These are phyloP conservation scores for Oropetium thomaeum DNA, from an alignment of 176 grass and related monocot genomes.

Conservation along the genomic window DNA sequence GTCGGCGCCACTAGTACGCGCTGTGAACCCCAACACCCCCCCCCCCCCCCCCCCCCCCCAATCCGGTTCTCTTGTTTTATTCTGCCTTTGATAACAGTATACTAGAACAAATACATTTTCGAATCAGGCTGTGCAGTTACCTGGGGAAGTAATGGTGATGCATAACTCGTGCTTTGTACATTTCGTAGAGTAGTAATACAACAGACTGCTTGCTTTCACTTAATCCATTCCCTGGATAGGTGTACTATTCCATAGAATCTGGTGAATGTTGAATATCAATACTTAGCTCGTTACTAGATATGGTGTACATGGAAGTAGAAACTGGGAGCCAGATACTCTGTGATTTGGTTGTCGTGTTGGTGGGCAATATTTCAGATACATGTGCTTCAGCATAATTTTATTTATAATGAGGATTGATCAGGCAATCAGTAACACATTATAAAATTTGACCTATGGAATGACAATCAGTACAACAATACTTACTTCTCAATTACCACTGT, in stretches of 20 bases:
- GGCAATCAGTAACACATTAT: too few relatives aligned
- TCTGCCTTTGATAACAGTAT: not conserved
- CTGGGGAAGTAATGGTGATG: not conserved
- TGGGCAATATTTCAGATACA: too few relatives aligned
- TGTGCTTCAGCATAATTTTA: too few relatives aligned
- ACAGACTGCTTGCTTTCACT: too few relatives aligned
- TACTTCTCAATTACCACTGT: not conserved
- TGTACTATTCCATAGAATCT: not conserved
- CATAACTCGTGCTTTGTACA: not conserved
- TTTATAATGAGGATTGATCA: not conserved
- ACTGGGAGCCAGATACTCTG: not conserved
- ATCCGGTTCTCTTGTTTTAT: not conserved
- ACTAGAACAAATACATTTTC: not conserved
- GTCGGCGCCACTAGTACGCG: constrained; percentile 90
- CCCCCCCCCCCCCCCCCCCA: too few relatives aligned
- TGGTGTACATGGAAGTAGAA: not conserved
- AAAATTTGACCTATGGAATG: not conserved
- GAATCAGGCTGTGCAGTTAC: not conserved
- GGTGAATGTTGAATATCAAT: not conserved
- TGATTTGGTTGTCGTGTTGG: not conserved
- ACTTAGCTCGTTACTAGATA: too few relatives aligned
- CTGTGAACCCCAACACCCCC: too few relatives aligned
- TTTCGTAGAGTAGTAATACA: not conserved
- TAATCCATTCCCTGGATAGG: not conserved
- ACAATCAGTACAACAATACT: not conserved